Evolutionary conservation across 2,329 filamentous ascomycete genomes (phyloP).

Genomic region (Aspergillus cejpii): DNA sequence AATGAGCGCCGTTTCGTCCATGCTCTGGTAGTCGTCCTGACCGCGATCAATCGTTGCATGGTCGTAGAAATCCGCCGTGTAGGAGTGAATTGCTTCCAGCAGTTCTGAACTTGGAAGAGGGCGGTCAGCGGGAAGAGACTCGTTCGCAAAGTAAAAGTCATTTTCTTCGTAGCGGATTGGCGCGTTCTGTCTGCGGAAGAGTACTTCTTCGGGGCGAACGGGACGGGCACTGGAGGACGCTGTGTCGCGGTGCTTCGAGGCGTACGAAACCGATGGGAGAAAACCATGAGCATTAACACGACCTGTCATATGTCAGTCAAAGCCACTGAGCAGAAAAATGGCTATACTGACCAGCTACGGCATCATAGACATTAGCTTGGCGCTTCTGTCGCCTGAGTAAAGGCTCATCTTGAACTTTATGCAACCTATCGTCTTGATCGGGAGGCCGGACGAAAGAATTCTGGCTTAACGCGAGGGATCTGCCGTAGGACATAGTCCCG

Average conservation of each 20-base stretch:
- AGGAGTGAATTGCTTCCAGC: conserved; percentile 51
- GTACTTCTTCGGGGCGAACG: conserved; percentile 52
- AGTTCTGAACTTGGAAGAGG: conserved; percentile 52
- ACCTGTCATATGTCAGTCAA: conserved; percentile 30
- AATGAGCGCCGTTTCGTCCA: conserved; percentile 58
- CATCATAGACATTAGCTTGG: conserved; percentile 51
- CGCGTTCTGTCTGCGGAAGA: conserved; percentile 49
- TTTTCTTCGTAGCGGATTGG: conserved; percentile 48
- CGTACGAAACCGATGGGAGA: conserved; percentile 15
- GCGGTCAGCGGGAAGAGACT: conserved; percentile 35
- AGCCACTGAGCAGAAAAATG: not conserved
- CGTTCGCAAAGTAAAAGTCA: conserved; percentile 51
- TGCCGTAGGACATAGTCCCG: conserved; percentile 19
- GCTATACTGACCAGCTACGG: conserved; percentile 46
- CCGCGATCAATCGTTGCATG: conserved; percentile 29
- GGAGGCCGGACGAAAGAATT: conserved; percentile 15
- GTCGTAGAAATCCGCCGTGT: conserved; percentile 52
- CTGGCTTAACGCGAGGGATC: conserved; percentile 18
- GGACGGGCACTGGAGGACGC: conserved; percentile 33
- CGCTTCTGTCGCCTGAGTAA: conserved; percentile 25
- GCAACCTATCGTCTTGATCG: conserved; percentile 5
- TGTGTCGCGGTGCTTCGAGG: conserved; percentile 31
- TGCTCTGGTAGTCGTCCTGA: conserved; percentile 43
- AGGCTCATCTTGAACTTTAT: conserved; percentile 8
- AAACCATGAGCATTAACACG: conserved; percentile 42